Evolutionary conservation across 2,329 filamentous ascomycete genomes (phyloP), one percentile per base, ranked within the genome.

Genomic region (Cladosporium sp.): DNA sequence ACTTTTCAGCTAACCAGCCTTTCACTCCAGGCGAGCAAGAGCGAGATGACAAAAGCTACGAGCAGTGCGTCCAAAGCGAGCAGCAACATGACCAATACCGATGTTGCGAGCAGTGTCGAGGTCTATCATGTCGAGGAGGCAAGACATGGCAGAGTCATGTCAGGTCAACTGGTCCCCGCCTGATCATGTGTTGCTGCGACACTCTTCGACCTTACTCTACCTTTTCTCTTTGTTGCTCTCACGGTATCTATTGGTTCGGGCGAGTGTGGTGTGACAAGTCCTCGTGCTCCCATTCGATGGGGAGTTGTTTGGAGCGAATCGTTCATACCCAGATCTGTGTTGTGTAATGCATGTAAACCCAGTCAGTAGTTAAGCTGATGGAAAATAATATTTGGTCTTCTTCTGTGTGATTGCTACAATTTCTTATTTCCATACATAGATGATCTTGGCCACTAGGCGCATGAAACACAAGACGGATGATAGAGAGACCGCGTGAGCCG

Each of bases 251-350:
- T 56, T 45, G 42, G 34, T 36, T 25, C 15, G 52, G 40, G 20
- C 52, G 54, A 56, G 54, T 30, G 54, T 56, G 54, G 42, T 47
- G 51, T 39, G 42, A 56, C 30, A 39, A 17, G 22, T 45, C 19
- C 30, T 50, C 47, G 30, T 38, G 20, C 19, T 34, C 30, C 49
- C 30, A 15, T 30, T 6, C 22, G 49, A 34, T 38, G 36, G 54
- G 54, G 42, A 56, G 40, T 49, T 36, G 51, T 36, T 42, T 55
- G 51, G 51, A 56, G 42, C 19, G 49, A 28, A 51, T 19, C 54
- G 52, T 56, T 56, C 54, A 56, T 56, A 56, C 54, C 54, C 54
- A 56, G 54, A 56, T 56, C 54, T 56, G 49, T 56, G 54, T 56
- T 49, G 54, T 56, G 54, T 56, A 56, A 56, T 56, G 54, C 54